Base-by-base conservation (phyloP, 2,329 filamentous ascomycete genomes). In the Fusarium circinatum region DNA sequence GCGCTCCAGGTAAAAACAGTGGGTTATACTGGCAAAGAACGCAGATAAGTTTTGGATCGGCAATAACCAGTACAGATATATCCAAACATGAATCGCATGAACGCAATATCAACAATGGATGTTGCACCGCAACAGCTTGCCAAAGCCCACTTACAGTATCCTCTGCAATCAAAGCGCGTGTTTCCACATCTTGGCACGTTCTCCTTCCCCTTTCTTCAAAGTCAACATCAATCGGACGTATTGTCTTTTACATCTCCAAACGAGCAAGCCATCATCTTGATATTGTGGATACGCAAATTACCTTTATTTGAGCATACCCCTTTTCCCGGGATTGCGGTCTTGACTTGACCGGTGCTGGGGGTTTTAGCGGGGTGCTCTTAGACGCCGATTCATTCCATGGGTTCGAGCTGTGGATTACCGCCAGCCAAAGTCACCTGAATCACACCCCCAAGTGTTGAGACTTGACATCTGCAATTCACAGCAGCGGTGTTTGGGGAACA, bases 211-310 rank as follows among this genome's bases (percentile, higher is more conserved):
- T 63, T 44, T 67, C 62, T 54, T 56, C 42, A n/a, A 32, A 30
- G 30, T 51, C 57, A 26, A 49, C 51, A 36, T 49, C 51, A 47
- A 59, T 64, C 62, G 62, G 57, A 44, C 41, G 49, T 60, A 54
- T 48, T 59, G 55, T 56, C 59, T 51, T 58, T 64, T 65, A 51
- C 68, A 73, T 65, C 59, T 59, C 41, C 66, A 69, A 62, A 65
- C 58, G 57, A 62, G 67, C 52, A 51, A 51, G 42, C 64, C 47
- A 74, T 76, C 75, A 75, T 76, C 74, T 76, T 68, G 72, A 76
- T 69, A 58, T 57, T 77, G 75, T 77, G 76, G 75, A 72, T 74
- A 56, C 69, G 54, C 74, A 76, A 77, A 77, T 77, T 77, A 75
- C 74, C 47, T 62, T 65, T 51, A 69, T 69, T 76, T 75, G 74